Evolutionary conservation across 2,329 filamentous ascomycete genomes (phyloP), one percentile per base, ranked within the genome.

Genomic region (Aspergillus sojae): DNA sequence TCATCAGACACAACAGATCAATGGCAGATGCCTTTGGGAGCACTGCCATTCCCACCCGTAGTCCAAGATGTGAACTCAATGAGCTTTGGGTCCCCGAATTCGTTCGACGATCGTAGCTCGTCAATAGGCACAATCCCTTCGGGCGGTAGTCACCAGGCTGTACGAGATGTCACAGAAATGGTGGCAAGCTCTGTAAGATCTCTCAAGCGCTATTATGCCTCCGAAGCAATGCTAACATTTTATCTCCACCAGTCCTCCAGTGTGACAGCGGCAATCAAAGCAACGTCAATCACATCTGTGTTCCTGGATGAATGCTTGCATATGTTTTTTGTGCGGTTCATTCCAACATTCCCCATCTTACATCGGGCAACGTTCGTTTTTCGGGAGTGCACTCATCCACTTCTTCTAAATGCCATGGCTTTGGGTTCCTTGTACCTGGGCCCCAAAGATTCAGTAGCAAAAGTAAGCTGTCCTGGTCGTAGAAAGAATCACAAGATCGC

Each of bases 281-380:
- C 77, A 23, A 80, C 74, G 1, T 80, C 78, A 2, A 76, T 82
- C 21, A 82, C 78, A 23, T 82, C 80, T 0, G 78, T 81, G 23
- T 82, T 82, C 43, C 71, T 82, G 9, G 80, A 82, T 59, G 78
- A 80, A 65, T 81, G 80, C 65, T 67, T 82, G 19, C 80, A 82
- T 62, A 81, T 82, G 79, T 82, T 82, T 68, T 82, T 82, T 60
- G 74, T 75, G 16, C 75, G 79, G 19, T 81, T 82, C 62, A 81
- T 81, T 30, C 80, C 80, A 3, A 81, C 79, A 1, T 82, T 82
- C 60, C 80, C 80, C 5, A 72, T 82, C n/a, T 67, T 82, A 19
- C 79, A 82, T 68, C 72, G 77, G 62, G 75, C 79, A 36, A 82
- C 80, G 0, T 82, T 82, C 30, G 74, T 81, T 1, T 81, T 81